Percentiles rank a stretch among this genome's conserved stretches.
Conservation (phyloP, 192 early-diverging fungal genomes). For the Mortierella alpina region DNA sequence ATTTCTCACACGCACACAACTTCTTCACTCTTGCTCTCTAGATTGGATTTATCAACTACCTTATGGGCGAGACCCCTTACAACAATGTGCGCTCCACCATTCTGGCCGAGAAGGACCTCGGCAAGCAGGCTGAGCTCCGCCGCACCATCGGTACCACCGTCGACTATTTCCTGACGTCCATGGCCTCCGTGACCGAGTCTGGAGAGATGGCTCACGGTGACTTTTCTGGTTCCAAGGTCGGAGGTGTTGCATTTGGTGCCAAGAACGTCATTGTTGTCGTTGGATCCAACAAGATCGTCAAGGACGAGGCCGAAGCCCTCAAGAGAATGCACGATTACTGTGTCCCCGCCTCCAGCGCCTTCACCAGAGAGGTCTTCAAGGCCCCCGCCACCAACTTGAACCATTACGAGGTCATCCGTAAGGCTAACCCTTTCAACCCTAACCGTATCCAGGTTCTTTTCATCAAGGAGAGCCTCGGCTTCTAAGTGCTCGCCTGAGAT, state of each 20-base stretch:
- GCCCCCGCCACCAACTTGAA: constrained; percentile 20
- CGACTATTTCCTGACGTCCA: constrained; percentile 55
- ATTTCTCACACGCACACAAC: not conserved
- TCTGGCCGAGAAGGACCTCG: constrained; percentile 49
- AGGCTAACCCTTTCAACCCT: constrained; percentile 40
- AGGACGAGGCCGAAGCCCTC: constrained; percentile 47
- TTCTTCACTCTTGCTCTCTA: not conserved
- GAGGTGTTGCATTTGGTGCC: constrained; percentile 42
- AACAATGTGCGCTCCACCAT: constrained; percentile 45
- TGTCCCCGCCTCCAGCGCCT: constrained; percentile 30
- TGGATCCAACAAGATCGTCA: constrained; percentile 59
- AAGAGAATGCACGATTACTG: constrained; percentile 46
- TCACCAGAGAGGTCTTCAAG: constrained; percentile 39
- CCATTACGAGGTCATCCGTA: constrained; percentile 40
- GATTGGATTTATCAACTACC: constrained; percentile 57
- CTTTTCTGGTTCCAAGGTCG: constrained; percentile 41
- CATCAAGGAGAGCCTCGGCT: constrained; percentile 45
- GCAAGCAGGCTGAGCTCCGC: constrained; percentile 50
- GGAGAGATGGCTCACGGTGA: constrained; percentile 48
- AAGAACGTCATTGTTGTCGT: constrained; percentile 53
- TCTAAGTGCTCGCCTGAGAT: constrained; percentile 5
- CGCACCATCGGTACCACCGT: constrained; percentile 46
- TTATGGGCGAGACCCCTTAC: constrained; percentile 50
- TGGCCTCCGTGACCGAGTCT: constrained; percentile 44
- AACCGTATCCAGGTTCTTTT: constrained; percentile 44